Conservation (phyloP, 345 rosid genomes). For the rapeseed (Brassica napus) region DNA sequence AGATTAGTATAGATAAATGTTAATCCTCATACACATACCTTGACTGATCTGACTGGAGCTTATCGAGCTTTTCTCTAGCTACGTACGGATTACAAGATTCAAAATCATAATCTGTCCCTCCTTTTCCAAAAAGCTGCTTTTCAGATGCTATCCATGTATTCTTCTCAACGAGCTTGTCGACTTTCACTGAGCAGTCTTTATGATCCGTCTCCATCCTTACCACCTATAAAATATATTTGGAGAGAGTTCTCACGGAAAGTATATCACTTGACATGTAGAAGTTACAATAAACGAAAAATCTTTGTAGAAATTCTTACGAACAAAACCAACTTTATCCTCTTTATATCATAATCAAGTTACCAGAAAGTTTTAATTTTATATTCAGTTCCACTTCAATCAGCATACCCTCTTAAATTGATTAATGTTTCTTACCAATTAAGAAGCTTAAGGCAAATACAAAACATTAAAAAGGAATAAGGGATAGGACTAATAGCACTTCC, state of each 20-base stretch:
- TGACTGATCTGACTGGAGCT: constrained; percentile 84
- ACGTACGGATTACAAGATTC: constrained; percentile 61
- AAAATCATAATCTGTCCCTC: constrained; percentile 96
- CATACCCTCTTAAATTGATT: background rate
- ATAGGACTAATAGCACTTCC: background rate
- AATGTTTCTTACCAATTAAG: background rate
- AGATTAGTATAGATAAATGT: background rate
- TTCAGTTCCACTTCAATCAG: background rate
- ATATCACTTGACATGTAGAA: constrained; percentile 21
- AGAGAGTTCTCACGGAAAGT: constrained; percentile 17
- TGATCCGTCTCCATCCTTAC: constrained; percentile 88
- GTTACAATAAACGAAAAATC: background rate
- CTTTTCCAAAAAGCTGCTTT: constrained; percentile 89
- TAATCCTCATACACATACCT: constrained; percentile 46
- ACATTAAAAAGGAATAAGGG: background rate
- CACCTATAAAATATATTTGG: constrained; percentile 46
- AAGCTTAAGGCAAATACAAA: background rate
- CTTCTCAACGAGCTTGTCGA: constrained; percentile 88
- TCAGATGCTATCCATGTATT: constrained; percentile 95
- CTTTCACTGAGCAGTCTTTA: constrained; percentile 78
- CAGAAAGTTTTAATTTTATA: background rate
- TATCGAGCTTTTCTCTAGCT: constrained; percentile 86
- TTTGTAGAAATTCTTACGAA: too few relatives aligned
- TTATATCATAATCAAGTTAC: background rate
- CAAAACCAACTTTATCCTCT: too few relatives aligned